phyloP scores from a whole-genome alignment of 1,284 basidiomycete species.

The Leccinum ponderosum region DNA sequence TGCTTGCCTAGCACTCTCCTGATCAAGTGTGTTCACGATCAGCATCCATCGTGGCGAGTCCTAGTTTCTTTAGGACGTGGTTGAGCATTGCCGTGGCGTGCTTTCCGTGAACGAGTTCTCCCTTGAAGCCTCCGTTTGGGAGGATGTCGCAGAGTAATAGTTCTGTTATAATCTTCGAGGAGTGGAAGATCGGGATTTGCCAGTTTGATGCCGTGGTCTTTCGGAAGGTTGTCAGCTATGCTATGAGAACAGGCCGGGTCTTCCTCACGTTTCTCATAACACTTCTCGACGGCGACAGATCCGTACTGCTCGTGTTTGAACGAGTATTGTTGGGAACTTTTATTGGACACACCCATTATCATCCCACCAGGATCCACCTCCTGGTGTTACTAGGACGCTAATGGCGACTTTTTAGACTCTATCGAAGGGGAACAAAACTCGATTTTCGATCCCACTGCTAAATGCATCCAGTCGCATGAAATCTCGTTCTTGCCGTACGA shows the following conservation, averaged over 20 bases:
- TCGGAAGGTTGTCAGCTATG: neutral
- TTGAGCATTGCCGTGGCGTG: conserved; percentile 71
- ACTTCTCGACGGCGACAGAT: conserved; percentile 58
- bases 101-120: conserved; percentile 59
- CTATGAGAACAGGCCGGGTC: neutral
- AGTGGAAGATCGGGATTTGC: conserved; percentile 53
- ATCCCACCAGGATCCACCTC: too few relatives aligned
- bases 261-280: conserved; percentile 59
- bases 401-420: too few relatives aligned
- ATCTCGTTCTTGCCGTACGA: too few relatives aligned
- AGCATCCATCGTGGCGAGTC: conserved; percentile 64
- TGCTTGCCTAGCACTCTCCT: neutral
- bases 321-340: conserved; percentile 48
- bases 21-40: neutral
- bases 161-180: conserved; percentile 63
- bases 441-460: too few relatives aligned
- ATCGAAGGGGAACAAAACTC: too few relatives aligned
- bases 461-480: too few relatives aligned
- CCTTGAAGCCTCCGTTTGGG: conserved; percentile 67
- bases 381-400: too few relatives aligned
- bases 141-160: conserved; percentile 64
- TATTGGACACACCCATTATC: conserved; percentile 49
- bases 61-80: conserved; percentile 20
- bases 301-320: conserved; percentile 56
- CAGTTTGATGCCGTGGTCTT: conserved; percentile 60